A percentile compares a stretch with the other conserved stretches of the same genome.
These are phyloP conservation scores for Pittosporum tobira DNA, from an alignment of 129 eudicot genomes.

Conservation along the genomic window DNA sequence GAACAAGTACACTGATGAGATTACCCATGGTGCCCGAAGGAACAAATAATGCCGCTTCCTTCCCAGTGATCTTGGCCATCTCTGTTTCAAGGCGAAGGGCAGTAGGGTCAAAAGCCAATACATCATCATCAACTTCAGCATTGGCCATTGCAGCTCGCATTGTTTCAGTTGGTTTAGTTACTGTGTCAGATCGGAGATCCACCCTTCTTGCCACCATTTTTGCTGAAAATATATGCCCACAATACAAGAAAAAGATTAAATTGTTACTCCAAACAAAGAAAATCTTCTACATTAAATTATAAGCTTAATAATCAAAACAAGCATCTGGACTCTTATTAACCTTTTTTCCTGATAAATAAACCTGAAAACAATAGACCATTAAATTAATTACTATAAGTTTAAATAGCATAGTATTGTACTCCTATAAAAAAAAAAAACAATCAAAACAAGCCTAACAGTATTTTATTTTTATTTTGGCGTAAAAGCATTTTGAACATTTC, in stretches of 20 bases:
- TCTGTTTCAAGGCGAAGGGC: constrained; percentile 66
- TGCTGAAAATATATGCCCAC: constrained; percentile 12
- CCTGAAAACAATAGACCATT: neutral
- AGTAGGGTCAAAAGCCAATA: constrained; percentile 70
- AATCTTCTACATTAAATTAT: neutral
- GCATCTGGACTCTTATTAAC: neutral
- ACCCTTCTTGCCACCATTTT: constrained; percentile 67
- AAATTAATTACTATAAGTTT: neutral
- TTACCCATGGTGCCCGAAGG: constrained; percentile 99
- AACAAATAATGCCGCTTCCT: constrained; percentile 83
- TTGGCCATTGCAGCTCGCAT: constrained; percentile 93
- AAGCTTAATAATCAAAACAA: neutral
- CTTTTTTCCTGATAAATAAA: neutral
- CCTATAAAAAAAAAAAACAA: no score
- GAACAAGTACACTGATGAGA: constrained; percentile 78
- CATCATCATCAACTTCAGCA: constrained; percentile 97
- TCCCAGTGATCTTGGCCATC: constrained; percentile 77
- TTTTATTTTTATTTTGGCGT: no score
- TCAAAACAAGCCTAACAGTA: no score
- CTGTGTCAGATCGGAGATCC: constrained; percentile 94
- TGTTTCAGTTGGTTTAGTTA: constrained; percentile 84
- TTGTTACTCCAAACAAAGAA: neutral
- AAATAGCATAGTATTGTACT: no score
- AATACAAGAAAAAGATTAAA: neutral
- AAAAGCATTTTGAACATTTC: no score